phyloP scores from a whole-genome alignment of 1,284 basidiomycete species.

The Kalmanozyma brasiliensis region DNA sequence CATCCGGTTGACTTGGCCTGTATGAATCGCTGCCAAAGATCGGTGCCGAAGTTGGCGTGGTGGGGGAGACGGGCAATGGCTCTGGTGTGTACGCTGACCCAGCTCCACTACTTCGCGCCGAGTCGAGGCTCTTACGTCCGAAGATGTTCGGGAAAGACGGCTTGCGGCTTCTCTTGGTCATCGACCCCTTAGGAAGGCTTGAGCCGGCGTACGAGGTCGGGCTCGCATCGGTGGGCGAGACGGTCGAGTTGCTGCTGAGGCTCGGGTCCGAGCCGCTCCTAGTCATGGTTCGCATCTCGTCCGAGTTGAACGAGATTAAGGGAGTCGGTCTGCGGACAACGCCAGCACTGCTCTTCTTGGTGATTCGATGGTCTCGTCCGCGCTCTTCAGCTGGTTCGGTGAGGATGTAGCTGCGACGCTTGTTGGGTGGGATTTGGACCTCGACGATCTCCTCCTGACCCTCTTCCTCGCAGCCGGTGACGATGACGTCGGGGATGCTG shows the following conservation, averaged over 20 bases:
- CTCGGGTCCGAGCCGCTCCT: slow-evolving; percentile 14
- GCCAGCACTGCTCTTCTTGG: slow-evolving; percentile 15
- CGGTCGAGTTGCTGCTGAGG: slow-evolving; percentile 3
- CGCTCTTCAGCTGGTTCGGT: slow-evolving; percentile 1
- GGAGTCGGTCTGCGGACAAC: slow-evolving; percentile 21
- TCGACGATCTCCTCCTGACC: slow-evolving; percentile 49
- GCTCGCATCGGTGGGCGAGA: slow-evolving; percentile 3
- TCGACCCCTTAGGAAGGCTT: slow-evolving; percentile 21
- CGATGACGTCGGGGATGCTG: slow-evolving; percentile 58
- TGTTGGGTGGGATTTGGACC: slow-evolving; percentile 39
- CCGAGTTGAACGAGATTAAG: slow-evolving; percentile 21
- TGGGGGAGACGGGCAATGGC: slow-evolving; percentile 7
- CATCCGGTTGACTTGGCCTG: slow-evolving; percentile 5
- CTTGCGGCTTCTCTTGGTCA: slow-evolving; percentile 20
- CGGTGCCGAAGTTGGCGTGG: slow-evolving; percentile 13
- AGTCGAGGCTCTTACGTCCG: slow-evolving; percentile 32
- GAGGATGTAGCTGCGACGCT: slow-evolving; percentile 43
- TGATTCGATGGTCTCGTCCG: background rate
- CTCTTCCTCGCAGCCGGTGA: slow-evolving; percentile 56
- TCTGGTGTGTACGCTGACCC: slow-evolving; percentile 1
- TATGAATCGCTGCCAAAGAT: background rate
- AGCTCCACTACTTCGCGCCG: background rate
- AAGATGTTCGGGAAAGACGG: slow-evolving; percentile 41
- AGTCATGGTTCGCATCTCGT: slow-evolving; percentile 18
- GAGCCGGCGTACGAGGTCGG: slow-evolving; percentile 14